These are phyloP conservation scores for Colletotrichum sp. DNA, from an alignment of 2,329 filamentous ascomycete genomes.

Conservation along the genomic window DNA sequence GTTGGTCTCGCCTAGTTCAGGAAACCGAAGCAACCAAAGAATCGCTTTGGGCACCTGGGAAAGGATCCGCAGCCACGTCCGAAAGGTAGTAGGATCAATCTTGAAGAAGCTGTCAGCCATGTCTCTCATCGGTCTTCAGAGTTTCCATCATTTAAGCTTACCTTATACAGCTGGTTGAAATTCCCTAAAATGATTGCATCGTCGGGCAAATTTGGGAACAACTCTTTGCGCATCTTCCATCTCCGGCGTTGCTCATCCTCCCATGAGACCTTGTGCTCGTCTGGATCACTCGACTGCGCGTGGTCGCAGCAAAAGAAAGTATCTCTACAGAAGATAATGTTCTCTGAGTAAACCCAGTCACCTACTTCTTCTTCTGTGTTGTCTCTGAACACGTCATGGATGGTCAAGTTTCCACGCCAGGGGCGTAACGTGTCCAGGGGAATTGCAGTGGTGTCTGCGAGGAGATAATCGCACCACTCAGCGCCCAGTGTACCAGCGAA, in stretches of 20 bases:
- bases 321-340: constrained; percentile 91
- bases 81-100: constrained; percentile 97
- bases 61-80: constrained; percentile 93
- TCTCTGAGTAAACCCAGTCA: constrained; percentile 95
- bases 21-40: constrained; percentile 96
- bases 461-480: constrained; percentile 98
- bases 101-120: constrained; percentile 38
- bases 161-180: constrained; percentile 99
- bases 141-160: constrained; percentile 42
- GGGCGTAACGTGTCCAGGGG: constrained; percentile 82
- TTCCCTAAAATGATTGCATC: constrained; percentile 93
- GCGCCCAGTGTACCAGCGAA: constrained; percentile 95
- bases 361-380: constrained; percentile 73
- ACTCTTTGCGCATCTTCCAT: constrained; percentile 91
- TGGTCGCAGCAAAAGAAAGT: constrained; percentile 99
- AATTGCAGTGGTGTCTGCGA: constrained; percentile 88
- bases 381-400: constrained; percentile 72
- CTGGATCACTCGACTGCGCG: constrained; percentile 81
- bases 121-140: neutral
- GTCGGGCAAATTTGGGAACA: constrained; percentile 84
- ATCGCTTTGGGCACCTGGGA: constrained; percentile 84
- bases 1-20: constrained; percentile 88
- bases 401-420: constrained; percentile 73
- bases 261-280: constrained; percentile 76
- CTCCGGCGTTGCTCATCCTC: constrained; percentile 79